These are phyloP conservation scores for Boechera retrofracta DNA, from an alignment of 345 rosid species.

Conservation along the genomic window DNA sequence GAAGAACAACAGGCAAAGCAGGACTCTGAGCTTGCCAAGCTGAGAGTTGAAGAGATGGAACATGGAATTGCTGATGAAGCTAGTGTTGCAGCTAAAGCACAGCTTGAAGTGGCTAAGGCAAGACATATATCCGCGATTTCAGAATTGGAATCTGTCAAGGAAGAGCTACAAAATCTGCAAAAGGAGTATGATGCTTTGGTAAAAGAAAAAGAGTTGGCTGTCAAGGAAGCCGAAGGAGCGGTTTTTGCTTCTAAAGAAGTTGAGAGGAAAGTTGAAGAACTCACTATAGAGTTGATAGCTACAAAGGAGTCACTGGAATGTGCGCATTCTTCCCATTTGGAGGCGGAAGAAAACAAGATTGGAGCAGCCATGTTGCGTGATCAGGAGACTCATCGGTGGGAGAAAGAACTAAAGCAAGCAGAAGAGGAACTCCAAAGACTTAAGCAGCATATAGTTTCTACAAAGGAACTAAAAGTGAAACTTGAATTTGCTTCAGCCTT, in stretches of 20 bases:
- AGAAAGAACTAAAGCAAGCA: slow-evolving; percentile 81
- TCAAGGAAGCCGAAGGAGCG: slow-evolving; percentile 75
- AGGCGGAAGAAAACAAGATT: slow-evolving; percentile 88
- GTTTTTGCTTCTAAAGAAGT: slow-evolving; percentile 74
- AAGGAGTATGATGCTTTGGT: slow-evolving; percentile 64
- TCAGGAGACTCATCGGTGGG: slow-evolving; percentile 83
- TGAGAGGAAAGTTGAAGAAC: slow-evolving; percentile 89
- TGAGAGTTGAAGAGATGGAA: slow-evolving; percentile 91
- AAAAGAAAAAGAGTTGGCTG: slow-evolving; percentile 62
- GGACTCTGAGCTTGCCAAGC: slow-evolving; percentile 86
- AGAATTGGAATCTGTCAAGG: slow-evolving; percentile 73
- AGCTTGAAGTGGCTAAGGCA: slow-evolving; percentile 90
- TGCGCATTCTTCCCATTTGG: slow-evolving; percentile 91
- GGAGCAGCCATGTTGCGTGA: slow-evolving; percentile 85
- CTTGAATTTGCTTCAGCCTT: slow-evolving; percentile 69
- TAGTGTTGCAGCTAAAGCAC: slow-evolving; percentile 94
- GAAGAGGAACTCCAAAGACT: slow-evolving; percentile 84
- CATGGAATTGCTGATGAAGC: slow-evolving; percentile 90
- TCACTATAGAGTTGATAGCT: slow-evolving; percentile 84
- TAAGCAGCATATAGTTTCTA: slow-evolving; percentile 66
- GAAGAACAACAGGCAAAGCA: slow-evolving; percentile 95
- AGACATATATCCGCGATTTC: slow-evolving; percentile 75
- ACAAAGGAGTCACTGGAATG: slow-evolving; percentile 81
- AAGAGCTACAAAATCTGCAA: slow-evolving; percentile 62
- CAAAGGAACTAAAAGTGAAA: slow-evolving; percentile 76